These are phyloP conservation scores for Cucurbita maxima DNA, from an alignment of 306 rosid species.

Conservation along the genomic window DNA sequence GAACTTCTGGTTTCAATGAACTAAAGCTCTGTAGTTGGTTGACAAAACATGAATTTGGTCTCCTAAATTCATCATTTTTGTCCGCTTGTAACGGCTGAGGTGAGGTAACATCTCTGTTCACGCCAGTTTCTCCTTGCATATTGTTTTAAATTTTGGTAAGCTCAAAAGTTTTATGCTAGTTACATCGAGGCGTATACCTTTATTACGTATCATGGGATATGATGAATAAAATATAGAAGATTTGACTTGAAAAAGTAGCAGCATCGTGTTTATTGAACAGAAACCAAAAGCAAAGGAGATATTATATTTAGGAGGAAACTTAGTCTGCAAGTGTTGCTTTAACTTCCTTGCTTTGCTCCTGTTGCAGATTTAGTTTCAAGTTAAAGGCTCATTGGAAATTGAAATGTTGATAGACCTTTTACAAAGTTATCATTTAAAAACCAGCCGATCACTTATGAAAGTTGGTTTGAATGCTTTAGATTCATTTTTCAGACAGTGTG, in stretches of 20 bases:
- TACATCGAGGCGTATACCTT: background rate
- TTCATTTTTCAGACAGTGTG: background rate
- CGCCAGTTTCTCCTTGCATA: background rate
- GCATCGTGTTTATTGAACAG: background rate
- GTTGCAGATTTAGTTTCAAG: background rate
- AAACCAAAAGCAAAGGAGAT: background rate
- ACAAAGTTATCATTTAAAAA: background rate
- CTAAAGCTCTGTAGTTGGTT: background rate
- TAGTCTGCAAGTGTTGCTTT: background rate
- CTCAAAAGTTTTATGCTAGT: background rate
- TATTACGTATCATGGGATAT: background rate
- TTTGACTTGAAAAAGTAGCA: background rate
- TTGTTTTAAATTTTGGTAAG: background rate
- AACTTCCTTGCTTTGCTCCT: background rate
- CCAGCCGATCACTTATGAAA: background rate
- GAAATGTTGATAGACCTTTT: background rate
- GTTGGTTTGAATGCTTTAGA: background rate
- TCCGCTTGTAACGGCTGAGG: background rate
- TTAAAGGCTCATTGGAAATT: constrained; percentile 3
- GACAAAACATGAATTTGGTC: background rate
- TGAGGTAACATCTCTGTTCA: no score
- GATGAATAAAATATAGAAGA: background rate
- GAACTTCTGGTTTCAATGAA: background rate
- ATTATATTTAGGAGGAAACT: background rate
- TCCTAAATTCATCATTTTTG: background rate